Base-by-base conservation (phyloP, 495 filamentous ascomycete genomes). In the Xylaria flabelliformis region DNA sequence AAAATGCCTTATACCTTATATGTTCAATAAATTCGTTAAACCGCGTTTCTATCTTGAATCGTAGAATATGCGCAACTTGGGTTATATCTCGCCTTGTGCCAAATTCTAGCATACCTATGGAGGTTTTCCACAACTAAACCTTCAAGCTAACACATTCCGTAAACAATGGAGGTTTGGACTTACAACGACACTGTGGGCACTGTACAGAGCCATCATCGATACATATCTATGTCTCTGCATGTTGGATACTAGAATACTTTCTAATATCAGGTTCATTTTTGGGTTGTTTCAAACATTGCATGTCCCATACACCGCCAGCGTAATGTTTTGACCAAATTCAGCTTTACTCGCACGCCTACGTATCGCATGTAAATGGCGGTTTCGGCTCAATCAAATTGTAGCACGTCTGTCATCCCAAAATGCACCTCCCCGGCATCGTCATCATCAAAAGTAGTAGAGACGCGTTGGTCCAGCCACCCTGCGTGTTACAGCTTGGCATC, bases 341-440 rank as follows among this genome's bases (percentile, higher is more conserved):
- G 32, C 12, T 17, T 44, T 29, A 17, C 61, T 64, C 39, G 21
- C 39, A 15, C 32, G 4, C 21, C 56, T 32, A 3, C 24, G 2
- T 42, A 36, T 39, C 29, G 39, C 34, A 10, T 21, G 32, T 50
- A 67, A 67, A 24, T 55, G 65, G 65, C 50, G 65, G 65, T 67
- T 50, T 56, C 65, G 42, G 26, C 34, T 56, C 65, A 26, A 67
- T 42, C 65, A 32, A 1, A 12, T 21, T 19, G 32, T 67, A 34
- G 32, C 65, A 67, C 9, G n/a, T 29, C 19, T 42, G 8, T 48
- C 10, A 10, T 32, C 50, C 65, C 34, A n/a, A 67, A 44, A 56
- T 13, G 39, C 36, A 34, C n/a, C 17, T 42, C 3, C 17, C 2
- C 8, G 10, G 36, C 42, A 66, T 36, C 44, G 17, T 51, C 3